Evolutionary conservation across 2,329 filamentous ascomycete species (phyloP), one percentile per base, ranked within the genome.

Genomic region (Exserohilum rostratum): DNA sequence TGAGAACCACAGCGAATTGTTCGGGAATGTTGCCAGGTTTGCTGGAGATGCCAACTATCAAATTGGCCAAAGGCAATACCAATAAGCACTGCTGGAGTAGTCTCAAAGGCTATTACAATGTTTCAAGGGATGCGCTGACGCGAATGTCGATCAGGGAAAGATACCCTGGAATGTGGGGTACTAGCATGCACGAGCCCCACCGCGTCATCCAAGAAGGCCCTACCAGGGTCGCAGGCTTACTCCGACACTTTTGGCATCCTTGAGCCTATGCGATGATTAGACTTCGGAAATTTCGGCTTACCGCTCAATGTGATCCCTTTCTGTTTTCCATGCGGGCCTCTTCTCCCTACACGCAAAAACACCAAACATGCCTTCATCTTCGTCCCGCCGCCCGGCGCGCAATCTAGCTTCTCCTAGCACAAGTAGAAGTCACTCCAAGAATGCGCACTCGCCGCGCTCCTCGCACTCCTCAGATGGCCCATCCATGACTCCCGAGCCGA

Each of bases 381-480:
- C 61, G 22, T 43, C 60, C 47, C 57, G 38, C 47, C 66, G 48
- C 49, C 57, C 46, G 44, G 51, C 50, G 43, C 54, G 50, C 39
- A 52, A 56, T 46, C 53, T 56, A 47, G 37, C 56, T 5, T 67
- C 60, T 38, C 60, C 53, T 34, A 70, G 64, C 53, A 67, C 62
- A 13, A 57, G 63, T 25, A 63, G 65, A 25, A 61, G 57, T 7
- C 66, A 62, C 6, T 56, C 57, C 3, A 58, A 59, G 29, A 50
- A 63, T 34, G 70, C 69, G 6, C 68, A 67, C 2, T 65, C 61
- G n/a, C 56, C 57, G 33, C 62, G 58, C 27, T 63, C 67, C 6
- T 64, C 68, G 12, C 46, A 46, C 6, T 61, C 55, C 9, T 58
- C 55, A 3, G 48, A 62, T 40, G 47, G 40, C 3, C 25, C 58